Evolutionary conservation across 306 rosid genomes (phyloP), one percentile per base, ranked within the genome.

Genomic region (Dalbergia oliveri): DNA sequence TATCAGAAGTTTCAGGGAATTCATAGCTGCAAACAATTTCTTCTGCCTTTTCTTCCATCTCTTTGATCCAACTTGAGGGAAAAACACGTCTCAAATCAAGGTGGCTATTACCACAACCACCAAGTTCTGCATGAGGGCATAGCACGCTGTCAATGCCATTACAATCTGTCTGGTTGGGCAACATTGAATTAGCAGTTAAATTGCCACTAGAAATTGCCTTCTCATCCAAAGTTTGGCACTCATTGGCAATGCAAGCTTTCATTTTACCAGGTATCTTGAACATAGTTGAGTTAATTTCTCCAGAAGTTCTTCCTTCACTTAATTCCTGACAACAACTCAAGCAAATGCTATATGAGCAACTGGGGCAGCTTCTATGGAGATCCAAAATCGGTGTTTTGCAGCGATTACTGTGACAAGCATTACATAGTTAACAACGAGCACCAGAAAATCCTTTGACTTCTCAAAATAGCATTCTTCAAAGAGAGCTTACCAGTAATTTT

Each of bases 1-100:
- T 83, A 81, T 96, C 97, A 35, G 86, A 83, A 60, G 89, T 86
- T 80, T 93, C 97, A 4, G 99, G 99, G 64, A 91, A 84, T 59
- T 96, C 99, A 81, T 93, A 96, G 90, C 94, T 93, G 93, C 99
- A 96, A 58, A 88, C 92, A 76, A 96, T 85, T 87, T 96, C 97
- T 89, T 96, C 99, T 59, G 99, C 99, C 74, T 84, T 89, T 71
- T 69, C 85, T 90, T 96, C 94, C 77, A 96, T 89, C 79, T 96
- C 97, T 83, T 87, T 88, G 72, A 89, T 89, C 97, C 93, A 93
- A 84, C 79, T 84, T 61, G 87, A 21, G 21, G 97, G 89, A 35
- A 89, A 90, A 73, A 87, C 61, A 83, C 87, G 87, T 90, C 90
- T 89, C 89, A 96, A 87, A 64, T 93, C 93, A 79, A 91, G 97